Conservation (phyloP, 768 basidiomycete species). For the Obba rivulosa region DNA sequence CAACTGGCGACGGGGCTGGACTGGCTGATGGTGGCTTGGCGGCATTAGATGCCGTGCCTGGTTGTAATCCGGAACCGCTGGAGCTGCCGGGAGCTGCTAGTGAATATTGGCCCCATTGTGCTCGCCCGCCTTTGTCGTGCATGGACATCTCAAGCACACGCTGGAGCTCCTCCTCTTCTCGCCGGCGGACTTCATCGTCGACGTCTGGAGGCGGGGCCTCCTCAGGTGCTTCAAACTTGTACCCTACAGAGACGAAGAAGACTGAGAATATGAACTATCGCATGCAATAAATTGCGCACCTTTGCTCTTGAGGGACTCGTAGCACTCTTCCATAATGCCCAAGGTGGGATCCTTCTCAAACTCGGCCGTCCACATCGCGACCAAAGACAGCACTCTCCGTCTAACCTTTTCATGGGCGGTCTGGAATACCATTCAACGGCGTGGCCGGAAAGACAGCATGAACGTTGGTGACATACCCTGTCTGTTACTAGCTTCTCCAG, state of each 20-base stretch:
- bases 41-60: conserved; percentile 8
- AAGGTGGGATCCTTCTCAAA: conserved; percentile 77
- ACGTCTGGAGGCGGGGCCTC: conserved; percentile 65
- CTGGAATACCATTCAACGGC: conserved; percentile 31
- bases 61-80: conserved; percentile 24
- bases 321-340: conserved; percentile 89
- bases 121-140: conserved; percentile 81
- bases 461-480: conserved; percentile 45
- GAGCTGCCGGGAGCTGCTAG: conserved; percentile 31
- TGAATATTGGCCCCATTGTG: conserved; percentile 44
- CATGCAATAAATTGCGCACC: conserved; percentile 39
- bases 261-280: not conserved
- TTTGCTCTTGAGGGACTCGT: conserved; percentile 74
- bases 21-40: conserved; percentile 15
- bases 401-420: conserved; percentile 91
- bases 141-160: conserved; percentile 91
- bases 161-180: conserved; percentile 93
- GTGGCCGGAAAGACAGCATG: not conserved
- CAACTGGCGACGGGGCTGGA: conserved; percentile 3
- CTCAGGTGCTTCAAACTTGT: conserved; percentile 58
- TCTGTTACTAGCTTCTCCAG: conserved; percentile 85
- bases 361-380: conserved; percentile 81
- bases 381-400: conserved; percentile 59
- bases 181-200: conserved; percentile 74
- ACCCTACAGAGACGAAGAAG: conserved; percentile 39